Evolutionary conservation across 2,329 filamentous ascomycete genomes (phyloP), one percentile per base, ranked within the genome.

Genomic region (Rhinocladiella similis): DNA sequence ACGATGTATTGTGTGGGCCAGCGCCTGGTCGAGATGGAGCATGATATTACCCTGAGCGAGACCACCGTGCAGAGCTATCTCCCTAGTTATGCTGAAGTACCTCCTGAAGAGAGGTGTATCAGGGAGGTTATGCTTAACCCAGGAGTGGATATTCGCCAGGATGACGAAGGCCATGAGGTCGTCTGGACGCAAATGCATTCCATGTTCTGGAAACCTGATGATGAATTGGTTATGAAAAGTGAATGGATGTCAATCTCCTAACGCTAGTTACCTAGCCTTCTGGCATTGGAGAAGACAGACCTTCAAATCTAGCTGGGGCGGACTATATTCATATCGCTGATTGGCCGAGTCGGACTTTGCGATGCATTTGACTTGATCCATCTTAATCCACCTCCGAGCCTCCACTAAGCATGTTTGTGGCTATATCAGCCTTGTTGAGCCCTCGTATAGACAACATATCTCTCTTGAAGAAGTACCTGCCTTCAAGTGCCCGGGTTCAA

Each of bases 1-100:
- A 49, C 47, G 19, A 49, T 49, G 47, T 36, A 49, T 36, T 19
- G 27, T 36, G 35, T 49, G 18, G 47, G 25, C 27, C 27, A 13
- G 16, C 27, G 29, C 14, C 18, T 49, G 27, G 36, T 49, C n/a
- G 47, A 49, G 29, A 49, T 35, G n/a, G 47, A 49, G 47, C 47
- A 49, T 20, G 47, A 20, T 5, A 49, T 49, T 49, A n/a, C 16
- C 20, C 29, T 35, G 29, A 12, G 20, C 10, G 19, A 33, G 29
- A 33, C 10, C 29, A 33, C 25, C 14, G n/a, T 16, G 7, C 47
- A 49, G 29, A 49, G 29, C 25, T 20, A 18, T 18, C 13, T 36
- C 16, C 25, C 29, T n/a, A 49, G 29, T 19, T 20, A 49, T 35
- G 29, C 20, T 2, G 27, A 33, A 33, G 29, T 33, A 33, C 29